Percentiles rank a stretch among this genome's conserved stretches.
phyloP scores from a whole-genome alignment of 2,329 filamentous ascomycete genomes.

The Colletotrichum godetiae region DNA sequence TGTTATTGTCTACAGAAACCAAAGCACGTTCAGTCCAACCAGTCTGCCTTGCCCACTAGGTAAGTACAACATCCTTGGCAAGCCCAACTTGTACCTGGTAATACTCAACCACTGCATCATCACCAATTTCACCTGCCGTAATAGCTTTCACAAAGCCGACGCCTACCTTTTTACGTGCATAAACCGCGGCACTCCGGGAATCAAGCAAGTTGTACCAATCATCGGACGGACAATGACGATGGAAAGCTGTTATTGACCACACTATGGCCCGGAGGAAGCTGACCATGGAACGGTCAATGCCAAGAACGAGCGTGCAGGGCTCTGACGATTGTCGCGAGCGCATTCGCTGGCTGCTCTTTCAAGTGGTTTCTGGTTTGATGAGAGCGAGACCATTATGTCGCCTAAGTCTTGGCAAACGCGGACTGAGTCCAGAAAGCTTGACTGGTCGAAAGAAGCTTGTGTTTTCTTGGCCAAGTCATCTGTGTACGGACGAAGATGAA shows the following conservation, averaged over 20 bases:
- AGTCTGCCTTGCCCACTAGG: background rate
- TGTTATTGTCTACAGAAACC: slow-evolving; percentile 1
- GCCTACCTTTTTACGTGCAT: slow-evolving; percentile 18
- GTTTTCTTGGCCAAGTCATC: slow-evolving; percentile 12
- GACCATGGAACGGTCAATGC: slow-evolving; percentile 13
- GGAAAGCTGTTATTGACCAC: background rate
- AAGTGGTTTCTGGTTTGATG: slow-evolving; percentile 15
- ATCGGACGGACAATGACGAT: slow-evolving; percentile 26
- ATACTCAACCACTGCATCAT: slow-evolving; percentile 1
- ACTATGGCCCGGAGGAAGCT: slow-evolving; percentile 1
- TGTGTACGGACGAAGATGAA: background rate
- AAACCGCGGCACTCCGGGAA: background rate
- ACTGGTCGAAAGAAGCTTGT: slow-evolving; percentile 29
- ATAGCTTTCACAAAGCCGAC: background rate
- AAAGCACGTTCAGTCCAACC: background rate
- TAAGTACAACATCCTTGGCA: background rate
- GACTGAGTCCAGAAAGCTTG: slow-evolving; percentile 33
- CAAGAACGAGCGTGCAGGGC: slow-evolving; percentile 26
- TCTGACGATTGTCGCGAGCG: slow-evolving; percentile 24
- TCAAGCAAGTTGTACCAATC: background rate
- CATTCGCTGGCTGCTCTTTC: slow-evolving; percentile 5
- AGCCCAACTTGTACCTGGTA: background rate
- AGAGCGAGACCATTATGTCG: slow-evolving; percentile 24
- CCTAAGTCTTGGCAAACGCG: slow-evolving; percentile 34
- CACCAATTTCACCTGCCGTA: background rate